Conservation (phyloP, 345 rosid species). For the Syzygium aromaticum region DNA sequence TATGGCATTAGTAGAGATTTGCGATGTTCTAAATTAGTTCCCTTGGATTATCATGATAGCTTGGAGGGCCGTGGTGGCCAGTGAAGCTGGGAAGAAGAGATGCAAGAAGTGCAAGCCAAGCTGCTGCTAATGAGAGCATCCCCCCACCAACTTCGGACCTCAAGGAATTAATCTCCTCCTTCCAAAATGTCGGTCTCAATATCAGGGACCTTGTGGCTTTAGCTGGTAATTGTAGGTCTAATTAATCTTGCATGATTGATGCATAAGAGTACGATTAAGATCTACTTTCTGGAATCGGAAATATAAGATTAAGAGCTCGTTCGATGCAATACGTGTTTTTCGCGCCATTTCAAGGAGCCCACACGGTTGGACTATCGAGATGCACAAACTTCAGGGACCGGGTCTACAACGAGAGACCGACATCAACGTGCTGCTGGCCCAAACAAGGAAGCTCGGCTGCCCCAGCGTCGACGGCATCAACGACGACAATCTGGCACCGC, state of each 20-base stretch:
- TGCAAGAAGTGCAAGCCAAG: slow-evolving; percentile 59
- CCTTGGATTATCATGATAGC: slow-evolving; percentile 18
- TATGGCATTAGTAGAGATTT: neutral
- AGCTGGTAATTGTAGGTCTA: slow-evolving; percentile 25
- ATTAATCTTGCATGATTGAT: neutral
- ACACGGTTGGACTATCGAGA: slow-evolving; percentile 38
- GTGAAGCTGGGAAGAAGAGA: slow-evolving; percentile 95
- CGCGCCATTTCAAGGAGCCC: slow-evolving; percentile 13
- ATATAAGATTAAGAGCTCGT: neutral
- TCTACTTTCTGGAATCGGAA: neutral
- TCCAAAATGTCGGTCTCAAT: slow-evolving; percentile 57
- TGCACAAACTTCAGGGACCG: slow-evolving; percentile 29
- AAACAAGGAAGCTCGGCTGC: slow-evolving; percentile 18
- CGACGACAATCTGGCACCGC: slow-evolving; percentile 26
- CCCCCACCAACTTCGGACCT: slow-evolving; percentile 57
- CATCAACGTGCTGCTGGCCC: slow-evolving; percentile 19
- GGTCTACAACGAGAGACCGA: slow-evolving; percentile 39
- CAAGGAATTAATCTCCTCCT: slow-evolving; percentile 41
- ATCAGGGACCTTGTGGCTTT: slow-evolving; percentile 69
- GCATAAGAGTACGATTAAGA: neutral
- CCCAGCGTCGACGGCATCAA: slow-evolving; percentile 13
- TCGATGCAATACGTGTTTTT: neutral
- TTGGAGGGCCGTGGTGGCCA: slow-evolving; percentile 73
- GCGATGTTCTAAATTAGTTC: neutral
- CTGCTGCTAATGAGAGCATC: slow-evolving; percentile 67